phyloP scores from a whole-genome alignment of 805 yeast genomes.

The Yamadazyma phyllophila region DNA sequence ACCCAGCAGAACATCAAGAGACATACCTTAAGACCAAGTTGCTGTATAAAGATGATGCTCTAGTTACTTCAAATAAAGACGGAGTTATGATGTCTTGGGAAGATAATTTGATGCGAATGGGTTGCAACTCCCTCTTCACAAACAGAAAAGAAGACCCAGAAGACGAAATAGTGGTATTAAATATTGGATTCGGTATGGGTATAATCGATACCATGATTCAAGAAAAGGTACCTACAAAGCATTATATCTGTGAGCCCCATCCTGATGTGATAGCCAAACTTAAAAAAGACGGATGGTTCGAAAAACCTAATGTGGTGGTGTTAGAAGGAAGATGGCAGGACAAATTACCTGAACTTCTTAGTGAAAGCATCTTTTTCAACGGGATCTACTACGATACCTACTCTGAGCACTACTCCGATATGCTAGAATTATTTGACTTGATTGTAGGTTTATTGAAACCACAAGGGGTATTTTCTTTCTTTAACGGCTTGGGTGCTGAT shows the following conservation, averaged over 20 bases:
- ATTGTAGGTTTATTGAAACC: constrained; percentile 82
- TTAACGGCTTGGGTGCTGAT: constrained; percentile 69
- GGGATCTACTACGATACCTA: constrained; percentile 94
- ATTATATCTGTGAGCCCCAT: constrained; percentile 92
- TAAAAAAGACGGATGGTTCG: constrained; percentile 78
- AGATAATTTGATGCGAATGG: constrained; percentile 71
- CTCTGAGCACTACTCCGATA: constrained; percentile 86
- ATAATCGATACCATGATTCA: constrained; percentile 83
- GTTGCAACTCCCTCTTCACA: constrained; percentile 68
- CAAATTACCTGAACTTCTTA: constrained; percentile 61
- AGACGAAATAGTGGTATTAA: constrained; percentile 55
- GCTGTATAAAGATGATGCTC: constrained; percentile 63
- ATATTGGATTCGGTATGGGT: constrained; percentile 97
- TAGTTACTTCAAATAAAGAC: constrained; percentile 73
- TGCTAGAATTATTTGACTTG: constrained; percentile 79
- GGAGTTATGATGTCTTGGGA: constrained; percentile 99
- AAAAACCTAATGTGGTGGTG: constrained; percentile 65
- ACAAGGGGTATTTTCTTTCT: constrained; percentile 82
- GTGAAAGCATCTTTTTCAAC: constrained; percentile 66
- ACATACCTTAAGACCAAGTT: constrained; percentile 65
- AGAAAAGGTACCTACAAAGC: constrained; percentile 55
- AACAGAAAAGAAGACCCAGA: constrained; percentile 36
- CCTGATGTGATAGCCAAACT: constrained; percentile 80
- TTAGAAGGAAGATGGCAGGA: constrained; percentile 95
- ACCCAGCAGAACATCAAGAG: constrained; percentile 64